Conservation (phyloP, 306 rosid species). For the Castanea sativa region DNA sequence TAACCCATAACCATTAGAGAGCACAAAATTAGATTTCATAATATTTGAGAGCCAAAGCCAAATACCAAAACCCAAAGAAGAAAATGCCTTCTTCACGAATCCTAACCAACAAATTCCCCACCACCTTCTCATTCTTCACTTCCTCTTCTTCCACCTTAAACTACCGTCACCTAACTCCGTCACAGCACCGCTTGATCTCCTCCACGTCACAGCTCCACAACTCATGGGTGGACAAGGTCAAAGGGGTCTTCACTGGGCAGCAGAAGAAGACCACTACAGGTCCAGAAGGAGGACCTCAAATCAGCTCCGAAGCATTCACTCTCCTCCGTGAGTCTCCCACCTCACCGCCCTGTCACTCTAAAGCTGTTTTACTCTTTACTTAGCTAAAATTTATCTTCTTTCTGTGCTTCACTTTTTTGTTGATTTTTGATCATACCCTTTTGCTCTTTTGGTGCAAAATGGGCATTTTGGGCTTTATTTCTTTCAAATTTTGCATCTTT, state of each 20-base stretch:
- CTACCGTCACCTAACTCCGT: conserved; percentile 8
- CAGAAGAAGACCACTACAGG: conserved; percentile 26
- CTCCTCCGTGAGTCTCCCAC: conserved; percentile 50
- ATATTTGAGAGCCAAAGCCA: neutral
- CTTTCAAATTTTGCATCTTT: neutral
- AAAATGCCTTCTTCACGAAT: conserved; percentile 45
- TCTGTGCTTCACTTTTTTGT: neutral
- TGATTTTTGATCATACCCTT: neutral
- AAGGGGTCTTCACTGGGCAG: conserved; percentile 67
- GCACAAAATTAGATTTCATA: neutral
- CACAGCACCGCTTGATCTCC: conserved; percentile 56
- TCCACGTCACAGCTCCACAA: conserved; percentile 48
- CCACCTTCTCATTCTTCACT: neutral
- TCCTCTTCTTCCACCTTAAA: neutral
- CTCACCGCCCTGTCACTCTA: neutral
- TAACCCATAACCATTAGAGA: neutral
- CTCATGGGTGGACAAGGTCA: conserved; percentile 79
- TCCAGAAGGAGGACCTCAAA: conserved; percentile 22
- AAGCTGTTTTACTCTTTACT: too few relatives aligned
- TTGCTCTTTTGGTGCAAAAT: neutral
- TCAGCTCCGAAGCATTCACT: conserved; percentile 54
- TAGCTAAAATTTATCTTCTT: neutral
- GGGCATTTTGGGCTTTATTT: neutral
- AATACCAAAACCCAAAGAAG: too few relatives aligned
- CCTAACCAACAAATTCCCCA: conserved; percentile 22